Conservation (phyloP, 768 basidiomycete species). For the Lentinula sp. region DNA sequence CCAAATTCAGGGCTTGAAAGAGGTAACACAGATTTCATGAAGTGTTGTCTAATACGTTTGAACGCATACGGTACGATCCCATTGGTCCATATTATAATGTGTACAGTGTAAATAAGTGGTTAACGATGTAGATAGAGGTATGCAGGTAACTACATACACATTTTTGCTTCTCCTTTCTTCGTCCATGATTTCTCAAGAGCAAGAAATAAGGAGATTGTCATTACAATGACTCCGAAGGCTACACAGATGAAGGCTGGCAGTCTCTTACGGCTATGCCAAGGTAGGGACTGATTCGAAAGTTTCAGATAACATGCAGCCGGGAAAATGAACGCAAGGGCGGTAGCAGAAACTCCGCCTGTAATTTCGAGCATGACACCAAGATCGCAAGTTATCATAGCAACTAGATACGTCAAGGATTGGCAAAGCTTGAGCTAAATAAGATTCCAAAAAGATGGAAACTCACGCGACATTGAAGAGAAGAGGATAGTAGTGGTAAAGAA, state of each 20-base stretch:
- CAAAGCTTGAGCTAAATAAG: neutral
- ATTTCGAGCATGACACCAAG: slow-evolving; percentile 98
- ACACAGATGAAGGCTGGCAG: slow-evolving; percentile 72
- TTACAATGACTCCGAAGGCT: slow-evolving; percentile 68
- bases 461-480: slow-evolving; percentile 77
- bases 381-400: slow-evolving; percentile 90
- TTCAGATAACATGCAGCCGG: slow-evolving; percentile 84
- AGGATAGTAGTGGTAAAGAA: slow-evolving; percentile 88
- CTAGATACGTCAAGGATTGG: slow-evolving; percentile 30
- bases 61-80: neutral
- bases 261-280: slow-evolving; percentile 67
- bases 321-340: slow-evolving; percentile 89
- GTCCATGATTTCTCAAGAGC: slow-evolving; percentile 79
- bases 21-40: slow-evolving; percentile 16
- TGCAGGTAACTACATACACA: slow-evolving; percentile 46
- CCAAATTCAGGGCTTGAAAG: slow-evolving; percentile 47
- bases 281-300: slow-evolving; percentile 47
- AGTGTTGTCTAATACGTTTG: neutral
- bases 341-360: slow-evolving; percentile 93
- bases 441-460: slow-evolving; percentile 16
- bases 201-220: slow-evolving; percentile 71
- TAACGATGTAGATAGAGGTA: neutral
- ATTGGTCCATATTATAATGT: neutral
- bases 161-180: slow-evolving; percentile 61
- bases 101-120: neutral